A percentile compares a stretch with the other conserved stretches of the same genome.
phyloP scores from a whole-genome alignment of 2,329 filamentous ascomycete genomes.

The Epichloe amarillans region DNA sequence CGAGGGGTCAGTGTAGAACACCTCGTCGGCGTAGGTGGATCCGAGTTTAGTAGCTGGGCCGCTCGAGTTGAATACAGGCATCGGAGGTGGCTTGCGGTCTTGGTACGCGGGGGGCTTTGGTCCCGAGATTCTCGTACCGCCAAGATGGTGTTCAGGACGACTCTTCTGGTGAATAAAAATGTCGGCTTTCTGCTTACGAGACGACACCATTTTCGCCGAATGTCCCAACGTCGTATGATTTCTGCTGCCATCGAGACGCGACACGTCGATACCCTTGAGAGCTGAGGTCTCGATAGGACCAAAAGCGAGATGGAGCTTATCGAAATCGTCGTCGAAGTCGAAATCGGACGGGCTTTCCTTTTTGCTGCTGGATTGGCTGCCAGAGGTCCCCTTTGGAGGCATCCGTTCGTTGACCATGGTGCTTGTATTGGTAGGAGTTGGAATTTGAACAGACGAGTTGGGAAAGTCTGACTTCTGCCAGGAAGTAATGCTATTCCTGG shows the following conservation, averaged over 20 bases:
- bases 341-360: constrained; percentile 14
- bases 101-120: constrained; percentile 33
- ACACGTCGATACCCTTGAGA: constrained; percentile 5
- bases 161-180: constrained; percentile 41
- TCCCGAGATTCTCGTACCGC: constrained; percentile 31
- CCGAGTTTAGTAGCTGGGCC: constrained; percentile 4
- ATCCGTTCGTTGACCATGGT: constrained; percentile 35
- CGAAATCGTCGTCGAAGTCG: constrained; percentile 20
- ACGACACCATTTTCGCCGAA: constrained; percentile 30
- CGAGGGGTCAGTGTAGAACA: constrained; percentile 54
- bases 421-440: constrained; percentile 4
- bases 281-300: constrained; percentile 14
- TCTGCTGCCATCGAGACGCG: not conserved
- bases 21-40: constrained; percentile 25
- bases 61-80: constrained; percentile 35
- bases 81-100: constrained; percentile 32
- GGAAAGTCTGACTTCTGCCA: constrained; percentile 11
- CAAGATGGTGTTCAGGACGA: constrained; percentile 43
- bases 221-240: constrained; percentile 23
- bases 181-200: constrained; percentile 41
- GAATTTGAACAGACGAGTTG: constrained; percentile 2
- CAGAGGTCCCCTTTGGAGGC: constrained; percentile 16
- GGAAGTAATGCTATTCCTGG: constrained; percentile 17
- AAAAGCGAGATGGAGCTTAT: constrained; percentile 18
- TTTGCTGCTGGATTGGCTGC: not conserved